phyloP scores from a whole-genome alignment of 2,329 filamentous ascomycete species.

The Fusarium xyrophilum region DNA sequence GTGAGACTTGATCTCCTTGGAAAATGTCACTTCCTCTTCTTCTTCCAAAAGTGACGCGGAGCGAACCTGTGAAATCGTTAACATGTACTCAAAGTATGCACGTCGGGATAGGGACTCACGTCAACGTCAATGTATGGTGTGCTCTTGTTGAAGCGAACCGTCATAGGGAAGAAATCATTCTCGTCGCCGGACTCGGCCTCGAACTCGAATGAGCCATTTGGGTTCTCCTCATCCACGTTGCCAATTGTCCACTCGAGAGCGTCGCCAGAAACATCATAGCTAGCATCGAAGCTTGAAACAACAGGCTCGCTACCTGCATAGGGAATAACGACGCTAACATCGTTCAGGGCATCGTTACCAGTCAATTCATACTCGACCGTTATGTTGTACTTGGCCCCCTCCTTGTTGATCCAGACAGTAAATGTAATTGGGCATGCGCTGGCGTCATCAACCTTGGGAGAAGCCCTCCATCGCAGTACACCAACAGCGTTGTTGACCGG shows the following conservation, averaged over 20 bases:
- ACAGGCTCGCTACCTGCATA: slow-evolving; percentile 84
- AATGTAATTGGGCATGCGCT: slow-evolving; percentile 91
- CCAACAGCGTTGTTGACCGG: slow-evolving; percentile 93
- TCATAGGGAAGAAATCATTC: slow-evolving; percentile 98
- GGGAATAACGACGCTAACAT: slow-evolving; percentile 88
- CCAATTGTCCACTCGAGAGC: slow-evolving; percentile 94
- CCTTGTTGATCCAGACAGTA: slow-evolving; percentile 96
- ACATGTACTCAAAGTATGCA: background rate
- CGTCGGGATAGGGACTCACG: slow-evolving; percentile 63
- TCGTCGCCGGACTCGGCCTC: slow-evolving; percentile 88
- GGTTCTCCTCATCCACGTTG: slow-evolving; percentile 80
- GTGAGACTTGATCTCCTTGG: slow-evolving; percentile 79
- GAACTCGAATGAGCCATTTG: slow-evolving; percentile 91
- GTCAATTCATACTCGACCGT: slow-evolving; percentile 96
- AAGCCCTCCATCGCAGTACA: slow-evolving; percentile 90
- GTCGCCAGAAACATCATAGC: slow-evolving; percentile 92
- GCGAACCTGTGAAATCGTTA: slow-evolving; percentile 57
- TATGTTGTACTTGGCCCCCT: slow-evolving; percentile 81
- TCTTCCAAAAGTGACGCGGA: slow-evolving; percentile 75
- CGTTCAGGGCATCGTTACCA: slow-evolving; percentile 76
- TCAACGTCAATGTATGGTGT: slow-evolving; percentile 91
- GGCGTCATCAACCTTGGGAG: slow-evolving; percentile 79
- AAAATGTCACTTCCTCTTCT: slow-evolving; percentile 80
- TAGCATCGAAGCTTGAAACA: slow-evolving; percentile 91
- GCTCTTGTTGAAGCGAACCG: slow-evolving; percentile 84